These are phyloP conservation scores for Rhodotorula sp. DNA, from an alignment of 1,284 basidiomycete species.

Conservation along the genomic window DNA sequence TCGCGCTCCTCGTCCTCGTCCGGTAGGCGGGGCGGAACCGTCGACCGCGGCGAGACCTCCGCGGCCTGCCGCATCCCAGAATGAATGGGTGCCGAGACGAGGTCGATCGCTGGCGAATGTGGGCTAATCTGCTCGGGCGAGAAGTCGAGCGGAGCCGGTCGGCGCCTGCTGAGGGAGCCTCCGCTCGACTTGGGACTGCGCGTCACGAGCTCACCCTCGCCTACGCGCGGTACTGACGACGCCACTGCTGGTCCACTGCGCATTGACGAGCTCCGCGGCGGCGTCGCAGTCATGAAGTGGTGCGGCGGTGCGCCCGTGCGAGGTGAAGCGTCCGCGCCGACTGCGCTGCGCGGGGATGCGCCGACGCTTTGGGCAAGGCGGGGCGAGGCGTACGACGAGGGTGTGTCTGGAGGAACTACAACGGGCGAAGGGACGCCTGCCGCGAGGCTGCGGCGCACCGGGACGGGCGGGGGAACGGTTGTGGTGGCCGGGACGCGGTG, in stretches of 20 bases:
- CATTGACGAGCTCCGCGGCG: not conserved
- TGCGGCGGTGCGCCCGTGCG: not conserved
- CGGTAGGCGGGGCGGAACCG: not conserved
- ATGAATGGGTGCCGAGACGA: not conserved
- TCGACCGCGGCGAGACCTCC: not conserved
- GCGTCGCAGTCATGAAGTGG: not conserved
- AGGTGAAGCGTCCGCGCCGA: no score
- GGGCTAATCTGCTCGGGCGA: not conserved
- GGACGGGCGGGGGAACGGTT: not conserved
- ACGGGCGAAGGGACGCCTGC: not conserved
- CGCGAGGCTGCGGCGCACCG: constrained; percentile 1
- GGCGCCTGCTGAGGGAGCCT: constrained; percentile 12
- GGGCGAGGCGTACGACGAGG: not conserved
- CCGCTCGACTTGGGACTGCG: not conserved
- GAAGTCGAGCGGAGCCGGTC: constrained; percentile 32
- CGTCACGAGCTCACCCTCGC: not conserved
- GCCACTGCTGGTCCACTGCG: not conserved
- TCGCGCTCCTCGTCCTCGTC: constrained; percentile 6
- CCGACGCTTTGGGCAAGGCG: not conserved
- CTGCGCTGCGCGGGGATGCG: not conserved
- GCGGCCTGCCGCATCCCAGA: not conserved
- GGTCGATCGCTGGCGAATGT: not conserved
- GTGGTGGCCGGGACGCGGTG: not conserved
- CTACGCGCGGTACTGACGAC: no score
- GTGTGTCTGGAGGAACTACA: no score